Evolutionary conservation across 345 rosid genomes (phyloP), one percentile per base, ranked within the genome.

Genomic region (Salix brachista): DNA sequence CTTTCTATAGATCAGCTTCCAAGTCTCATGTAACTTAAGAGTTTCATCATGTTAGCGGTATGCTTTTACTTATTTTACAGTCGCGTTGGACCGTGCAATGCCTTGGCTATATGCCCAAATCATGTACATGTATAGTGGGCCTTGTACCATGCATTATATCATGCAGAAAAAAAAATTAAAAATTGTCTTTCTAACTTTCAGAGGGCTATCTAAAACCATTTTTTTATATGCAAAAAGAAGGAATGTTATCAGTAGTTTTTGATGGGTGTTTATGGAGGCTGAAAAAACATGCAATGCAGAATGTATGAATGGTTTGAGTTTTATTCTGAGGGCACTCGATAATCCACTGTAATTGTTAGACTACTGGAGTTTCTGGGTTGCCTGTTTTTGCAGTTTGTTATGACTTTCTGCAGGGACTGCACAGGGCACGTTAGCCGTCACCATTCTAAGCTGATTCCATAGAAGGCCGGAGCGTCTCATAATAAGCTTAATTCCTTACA

Each of bases 51-150:
- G 56, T 61, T 83, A 85, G 81, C 62, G 77, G 83, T 83, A 84
- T 76, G 84, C 80, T 64, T 82, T 72, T 80, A 30, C 71, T 62
- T 66, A 26, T 36, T 74, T 74, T 67, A 76, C 28, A 58, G 32
- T 77, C 78, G 83, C 67, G 23, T 60, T 69, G 80, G 75, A 75
- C 84, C 73, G 70, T 72, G 80, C 72, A 50, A 74, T 78, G 56
- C 73, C 77, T 16, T 54, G 84, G 81, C 84, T 44, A 76, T 67
- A 16, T 39, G 79, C 77, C 67, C 70, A 66, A 79, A 66, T 81
- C 86, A 44, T 87, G 88, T 88, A 86, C 87, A 83, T 85, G 83
- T 82, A 84, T 85, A 78, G 86, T 83, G 84, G 77, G 83, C 80
- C 61, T 79, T 88, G 85, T 90, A 79, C 79, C 76, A 74, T 87